A percentile compares a stretch with the other conserved stretches of the same genome.
Conservation (phyloP, 2,329 filamentous ascomycete species). For the Penicillium sp. region DNA sequence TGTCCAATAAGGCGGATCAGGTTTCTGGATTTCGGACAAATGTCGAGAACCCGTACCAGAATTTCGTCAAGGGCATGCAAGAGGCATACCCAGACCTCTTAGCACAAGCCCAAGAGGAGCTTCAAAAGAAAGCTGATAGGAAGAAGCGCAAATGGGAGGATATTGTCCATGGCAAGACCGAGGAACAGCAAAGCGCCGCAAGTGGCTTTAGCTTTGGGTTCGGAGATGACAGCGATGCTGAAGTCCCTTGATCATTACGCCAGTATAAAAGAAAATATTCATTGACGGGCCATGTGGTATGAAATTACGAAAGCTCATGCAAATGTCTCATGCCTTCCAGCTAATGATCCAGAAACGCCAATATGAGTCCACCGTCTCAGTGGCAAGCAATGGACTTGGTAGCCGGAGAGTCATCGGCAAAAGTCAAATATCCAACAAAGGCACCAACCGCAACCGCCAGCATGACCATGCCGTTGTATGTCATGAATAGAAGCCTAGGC, state of each 20-base stretch:
- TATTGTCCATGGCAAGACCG: conserved; percentile 62
- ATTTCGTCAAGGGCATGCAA: conserved; percentile 72
- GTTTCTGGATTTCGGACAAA: conserved; percentile 80
- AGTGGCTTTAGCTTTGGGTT: conserved; percentile 67
- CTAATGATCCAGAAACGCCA: not conserved
- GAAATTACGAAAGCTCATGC: conserved; percentile 3
- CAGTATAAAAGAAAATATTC: not conserved
- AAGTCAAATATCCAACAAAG: conserved; percentile 82
- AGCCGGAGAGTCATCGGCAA: conserved; percentile 69
- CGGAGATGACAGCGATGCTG: conserved; percentile 57
- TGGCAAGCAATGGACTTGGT: conserved; percentile 92
- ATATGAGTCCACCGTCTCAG: conserved; percentile 46
- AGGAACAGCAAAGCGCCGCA: conserved; percentile 33
- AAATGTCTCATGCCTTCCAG: not conserved
- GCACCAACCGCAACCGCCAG: conserved; percentile 84
- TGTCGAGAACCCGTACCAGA: conserved; percentile 69
- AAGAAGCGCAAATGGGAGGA: conserved; percentile 88
- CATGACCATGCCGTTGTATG: conserved; percentile 99
- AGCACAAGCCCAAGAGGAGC: conserved; percentile 63
- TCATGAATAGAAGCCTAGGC: conserved; percentile 94
- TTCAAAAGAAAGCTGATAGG: conserved; percentile 63
- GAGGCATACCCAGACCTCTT: conserved; percentile 67
- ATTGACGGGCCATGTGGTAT: not conserved
- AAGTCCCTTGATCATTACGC: conserved; percentile 44
- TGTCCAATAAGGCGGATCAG: conserved; percentile 79